phyloP scores from a whole-genome alignment of 768 basidiomycete species.

The Collybiopsis luxurians region DNA sequence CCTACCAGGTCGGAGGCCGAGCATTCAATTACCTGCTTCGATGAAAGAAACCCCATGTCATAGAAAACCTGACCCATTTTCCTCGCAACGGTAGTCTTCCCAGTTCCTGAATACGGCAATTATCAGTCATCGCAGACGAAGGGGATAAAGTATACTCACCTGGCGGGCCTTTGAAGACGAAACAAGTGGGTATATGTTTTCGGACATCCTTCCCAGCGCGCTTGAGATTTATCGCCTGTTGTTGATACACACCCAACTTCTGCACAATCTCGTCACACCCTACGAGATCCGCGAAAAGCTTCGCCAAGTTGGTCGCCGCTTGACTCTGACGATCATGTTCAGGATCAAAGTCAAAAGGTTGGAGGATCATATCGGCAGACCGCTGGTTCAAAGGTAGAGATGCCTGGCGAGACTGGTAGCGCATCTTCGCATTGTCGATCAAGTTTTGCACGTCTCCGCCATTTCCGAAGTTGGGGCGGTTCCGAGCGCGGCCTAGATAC shows the following conservation, averaged over 20 bases:
- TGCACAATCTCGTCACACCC: slow-evolving; percentile 54
- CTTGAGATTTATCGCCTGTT: slow-evolving; percentile 42
- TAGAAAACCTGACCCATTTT: slow-evolving; percentile 53
- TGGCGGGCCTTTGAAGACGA: slow-evolving; percentile 74
- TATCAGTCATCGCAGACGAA: neutral
- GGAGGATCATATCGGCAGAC: slow-evolving; percentile 43
- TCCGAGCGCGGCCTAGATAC: slow-evolving; percentile 35
- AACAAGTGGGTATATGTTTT: slow-evolving; percentile 58
- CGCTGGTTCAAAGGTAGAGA: slow-evolving; percentile 18
- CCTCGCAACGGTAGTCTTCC: slow-evolving; percentile 50
- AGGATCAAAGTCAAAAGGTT: slow-evolving; percentile 63
- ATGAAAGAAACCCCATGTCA: slow-evolving; percentile 49
- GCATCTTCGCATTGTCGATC: slow-evolving; percentile 47
- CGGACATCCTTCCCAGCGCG: slow-evolving; percentile 39
- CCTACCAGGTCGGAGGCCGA: slow-evolving; percentile 71
- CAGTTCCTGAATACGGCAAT: slow-evolving; percentile 34
- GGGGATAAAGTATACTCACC: slow-evolving; percentile 33
- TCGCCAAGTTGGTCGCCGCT: slow-evolving; percentile 48
- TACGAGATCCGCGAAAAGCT: slow-evolving; percentile 61
- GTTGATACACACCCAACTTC: slow-evolving; percentile 50
- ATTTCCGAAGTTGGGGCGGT: slow-evolving; percentile 65
- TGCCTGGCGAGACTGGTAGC: slow-evolving; percentile 39
- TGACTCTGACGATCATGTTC: slow-evolving; percentile 48
- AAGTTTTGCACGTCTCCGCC: slow-evolving; percentile 65
- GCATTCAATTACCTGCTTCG: slow-evolving; percentile 56